Evolutionary conservation across 2,329 filamentous ascomycete genomes (phyloP).

Genomic region (Penicillium sp.): DNA sequence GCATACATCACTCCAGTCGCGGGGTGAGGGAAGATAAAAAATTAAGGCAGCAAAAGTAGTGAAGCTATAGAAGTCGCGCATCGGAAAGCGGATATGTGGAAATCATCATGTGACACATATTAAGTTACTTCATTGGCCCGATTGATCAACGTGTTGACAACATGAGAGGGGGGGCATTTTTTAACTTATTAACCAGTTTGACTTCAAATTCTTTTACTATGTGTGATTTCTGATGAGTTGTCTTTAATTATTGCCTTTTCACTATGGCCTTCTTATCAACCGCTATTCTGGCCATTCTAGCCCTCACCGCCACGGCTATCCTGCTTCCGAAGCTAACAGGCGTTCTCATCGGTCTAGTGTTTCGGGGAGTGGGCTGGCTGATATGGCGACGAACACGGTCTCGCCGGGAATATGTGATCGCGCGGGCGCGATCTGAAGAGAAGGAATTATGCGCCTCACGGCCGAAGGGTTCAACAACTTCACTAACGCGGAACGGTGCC

Average conservation of each 20-base stretch:
- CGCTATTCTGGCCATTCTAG: constrained; percentile 31
- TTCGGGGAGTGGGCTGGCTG: constrained; percentile 56
- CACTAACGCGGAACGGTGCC: constrained; percentile 23
- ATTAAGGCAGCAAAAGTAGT: background rate
- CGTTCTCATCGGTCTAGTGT: constrained; percentile 33
- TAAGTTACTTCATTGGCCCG: constrained; percentile 15
- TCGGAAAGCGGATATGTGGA: constrained; percentile 1
- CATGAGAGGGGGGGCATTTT: constrained; percentile 8
- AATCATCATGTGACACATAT: constrained; percentile 25
- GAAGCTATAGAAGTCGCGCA: constrained; percentile 3
- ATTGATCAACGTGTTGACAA: constrained; percentile 22
- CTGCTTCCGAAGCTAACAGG: constrained; percentile 37
- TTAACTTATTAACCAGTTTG: constrained; percentile 5
- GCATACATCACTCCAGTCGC: constrained; percentile 12
- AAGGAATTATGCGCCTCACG: constrained; percentile 32
- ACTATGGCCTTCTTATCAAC: constrained; percentile 37
- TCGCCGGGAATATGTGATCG: constrained; percentile 56
- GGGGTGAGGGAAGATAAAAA: background rate
- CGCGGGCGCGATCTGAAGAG: constrained; percentile 46
- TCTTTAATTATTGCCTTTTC: constrained; percentile 9
- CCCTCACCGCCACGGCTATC: constrained; percentile 33
- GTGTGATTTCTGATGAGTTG: constrained; percentile 17
- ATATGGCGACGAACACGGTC: constrained; percentile 63
- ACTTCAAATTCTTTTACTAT: constrained; percentile 18
- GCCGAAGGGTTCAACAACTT: constrained; percentile 22